Base-by-base conservation (phyloP, 2,329 filamentous ascomycete genomes). In the Diaporthe sp. region DNA sequence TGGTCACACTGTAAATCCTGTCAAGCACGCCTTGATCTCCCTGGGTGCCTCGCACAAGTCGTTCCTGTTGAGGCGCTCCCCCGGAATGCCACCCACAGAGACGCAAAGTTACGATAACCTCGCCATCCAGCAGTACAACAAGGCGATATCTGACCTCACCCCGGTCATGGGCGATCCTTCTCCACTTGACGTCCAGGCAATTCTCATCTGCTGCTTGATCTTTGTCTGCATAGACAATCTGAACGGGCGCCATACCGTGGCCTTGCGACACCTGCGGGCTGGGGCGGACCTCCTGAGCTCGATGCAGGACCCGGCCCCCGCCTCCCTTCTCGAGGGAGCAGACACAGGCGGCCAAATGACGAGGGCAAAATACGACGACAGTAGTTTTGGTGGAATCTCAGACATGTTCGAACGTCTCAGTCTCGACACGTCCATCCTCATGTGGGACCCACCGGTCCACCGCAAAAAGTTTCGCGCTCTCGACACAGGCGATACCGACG, bases 401-500 rank as follows among this genome's bases (percentile, higher is more conserved):
- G 61, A 47, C 61, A 65, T 65, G 61, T 65, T 65, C 22, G 61
- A 65, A 35, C 61, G 61, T 12, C 61, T 65, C 39, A 44, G 61
- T 6, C 61, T 65, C 42, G 61, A 65, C 42, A 50, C 61, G 5
- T 65, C 61, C 61, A 47, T 65, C 61, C 61, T 65, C 4, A 32
- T 50, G 19, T 44, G 47, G 42, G 61, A 65, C 19, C 42, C 5
- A 19, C 61, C 39, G 2, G 7, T 65, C 15, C 61, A 50, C 19
- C 61, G 19, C 61, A 27, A 50, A 8, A 32, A 8, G 19, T 65
- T 47, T 7, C 39, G 9, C 0, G 5, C 4, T 4, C 17, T 6
- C 12, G 15, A 12, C 27, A n/a, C 25, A 5, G 27, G 13, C 19
- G 27, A 47, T 0, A 10, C 19, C 5, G 0, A 35, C 0, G 39